A percentile compares a stretch with the other conserved stretches of the same genome.
Conservation (phyloP, 768 basidiomycete species). For the Boletus rufocinnamomeus region DNA sequence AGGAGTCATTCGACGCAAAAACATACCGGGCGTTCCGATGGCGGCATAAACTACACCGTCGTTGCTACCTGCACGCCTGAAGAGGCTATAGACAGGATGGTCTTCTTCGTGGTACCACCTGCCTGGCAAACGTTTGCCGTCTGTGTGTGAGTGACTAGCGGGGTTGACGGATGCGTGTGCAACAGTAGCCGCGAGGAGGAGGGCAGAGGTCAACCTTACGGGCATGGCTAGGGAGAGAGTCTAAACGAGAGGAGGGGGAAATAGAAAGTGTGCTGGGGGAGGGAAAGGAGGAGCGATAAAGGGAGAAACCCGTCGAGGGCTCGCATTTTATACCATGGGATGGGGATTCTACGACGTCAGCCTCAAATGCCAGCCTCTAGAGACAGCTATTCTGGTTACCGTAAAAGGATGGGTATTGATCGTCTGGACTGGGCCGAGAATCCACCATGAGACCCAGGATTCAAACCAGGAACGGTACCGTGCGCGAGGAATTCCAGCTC, state of each 20-base stretch:
- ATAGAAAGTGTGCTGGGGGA: conserved; percentile 22
- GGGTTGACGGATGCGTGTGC: conserved; percentile 24
- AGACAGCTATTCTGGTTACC: conserved; percentile 24
- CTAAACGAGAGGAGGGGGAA: conserved; percentile 41
- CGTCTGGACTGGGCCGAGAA: not conserved
- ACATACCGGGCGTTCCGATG: conserved; percentile 62
- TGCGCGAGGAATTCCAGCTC: conserved; percentile 5
- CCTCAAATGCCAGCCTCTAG: conserved; percentile 16
- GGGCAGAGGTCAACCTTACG: conserved; percentile 22
- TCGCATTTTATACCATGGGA: conserved; percentile 30
- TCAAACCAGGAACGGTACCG: no score
- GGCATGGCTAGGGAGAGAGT: conserved; percentile 34
- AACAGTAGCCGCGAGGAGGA: conserved; percentile 28
- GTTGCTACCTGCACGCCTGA: conserved; percentile 48
- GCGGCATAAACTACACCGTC: conserved; percentile 54
- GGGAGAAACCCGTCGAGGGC: not conserved
- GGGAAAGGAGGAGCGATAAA: conserved; percentile 10
- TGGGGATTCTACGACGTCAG: conserved; percentile 29
- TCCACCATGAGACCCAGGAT: conserved; percentile 1
- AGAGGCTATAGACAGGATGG: conserved; percentile 64
- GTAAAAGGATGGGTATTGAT: conserved; percentile 12
- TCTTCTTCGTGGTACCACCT: conserved; percentile 63
- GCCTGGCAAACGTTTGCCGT: conserved; percentile 28
- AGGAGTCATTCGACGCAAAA: not conserved
- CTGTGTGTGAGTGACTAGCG: conserved; percentile 21